Evolutionary conservation across 805 yeast species (phyloP).

Genomic region (Spathaspora gorwiae): DNA sequence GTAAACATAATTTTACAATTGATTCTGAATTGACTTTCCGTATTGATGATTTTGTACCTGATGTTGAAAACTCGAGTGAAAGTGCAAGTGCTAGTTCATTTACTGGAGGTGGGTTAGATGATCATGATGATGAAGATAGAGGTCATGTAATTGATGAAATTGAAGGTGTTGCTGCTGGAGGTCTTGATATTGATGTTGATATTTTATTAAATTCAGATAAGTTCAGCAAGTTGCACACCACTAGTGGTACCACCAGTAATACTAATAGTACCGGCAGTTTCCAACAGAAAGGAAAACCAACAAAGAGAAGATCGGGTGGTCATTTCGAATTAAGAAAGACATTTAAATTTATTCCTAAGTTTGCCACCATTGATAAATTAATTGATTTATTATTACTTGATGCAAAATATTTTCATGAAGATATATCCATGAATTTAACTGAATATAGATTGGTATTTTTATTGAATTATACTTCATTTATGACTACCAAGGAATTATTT

Average conservation of each 20-base stretch:
- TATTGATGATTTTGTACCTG: slow-evolving; percentile 31
- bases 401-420: slow-evolving; percentile 52
- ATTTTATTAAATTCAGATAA: slow-evolving; percentile 38
- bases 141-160: slow-evolving; percentile 25
- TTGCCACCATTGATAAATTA: slow-evolving; percentile 68
- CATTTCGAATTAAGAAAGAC: slow-evolving; percentile 3
- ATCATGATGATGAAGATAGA: slow-evolving; percentile 12
- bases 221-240: slow-evolving; percentile 22
- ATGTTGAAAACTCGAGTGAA: slow-evolving; percentile 16
- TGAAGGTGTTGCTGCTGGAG: slow-evolving; percentile 10
- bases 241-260: not conserved
- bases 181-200: slow-evolving; percentile 42
- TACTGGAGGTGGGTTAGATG: not conserved
- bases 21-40: slow-evolving; percentile 32
- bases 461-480: slow-evolving; percentile 37
- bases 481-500: slow-evolving; percentile 35
- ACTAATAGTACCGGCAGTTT: not conserved
- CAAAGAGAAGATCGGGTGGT: not conserved
- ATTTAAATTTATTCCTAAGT: slow-evolving; percentile 29
- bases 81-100: not conserved
- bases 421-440: slow-evolving; percentile 30
- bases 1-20: slow-evolving; percentile 22
- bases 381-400: slow-evolving; percentile 74
- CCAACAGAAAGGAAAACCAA: not conserved
- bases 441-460: slow-evolving; percentile 41